phyloP scores from a whole-genome alignment of 176 grass and related monocot genomes.

The Elaeis guineensis region DNA sequence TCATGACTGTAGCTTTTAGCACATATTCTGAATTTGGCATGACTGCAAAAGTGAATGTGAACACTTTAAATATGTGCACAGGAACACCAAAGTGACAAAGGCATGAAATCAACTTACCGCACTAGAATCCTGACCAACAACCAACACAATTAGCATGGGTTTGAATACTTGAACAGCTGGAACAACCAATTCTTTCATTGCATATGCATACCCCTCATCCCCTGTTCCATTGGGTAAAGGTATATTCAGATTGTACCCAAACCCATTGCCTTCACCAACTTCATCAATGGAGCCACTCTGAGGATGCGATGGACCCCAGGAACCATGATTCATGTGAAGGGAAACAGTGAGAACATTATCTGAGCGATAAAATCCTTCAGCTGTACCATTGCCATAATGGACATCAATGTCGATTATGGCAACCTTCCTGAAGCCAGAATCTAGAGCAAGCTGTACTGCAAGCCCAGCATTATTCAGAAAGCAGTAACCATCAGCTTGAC shows the following conservation, averaged over 20 bases:
- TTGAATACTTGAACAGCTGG: constrained; percentile 54
- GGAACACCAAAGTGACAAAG: background rate
- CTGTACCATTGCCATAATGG: constrained; percentile 81
- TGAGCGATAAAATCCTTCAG: constrained; percentile 66
- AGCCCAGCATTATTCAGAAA: constrained; percentile 87
- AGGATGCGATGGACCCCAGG: constrained; percentile 71
- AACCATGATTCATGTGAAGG: constrained; percentile 85
- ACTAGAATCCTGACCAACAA: constrained; percentile 81
- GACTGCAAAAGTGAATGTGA: no score
- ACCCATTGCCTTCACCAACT: constrained; percentile 60
- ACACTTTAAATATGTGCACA: background rate
- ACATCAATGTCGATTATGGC: constrained; percentile 69
- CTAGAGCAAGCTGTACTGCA: constrained; percentile 62
- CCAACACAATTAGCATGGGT: constrained; percentile 70
- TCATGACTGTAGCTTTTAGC: background rate
- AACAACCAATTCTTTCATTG: constrained; percentile 61
- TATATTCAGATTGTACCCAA: constrained; percentile 89
- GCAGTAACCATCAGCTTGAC: constrained; percentile 72
- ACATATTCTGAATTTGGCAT: background rate
- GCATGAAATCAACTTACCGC: constrained; percentile 37
- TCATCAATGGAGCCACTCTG: constrained; percentile 58
- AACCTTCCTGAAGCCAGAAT: constrained; percentile 43
- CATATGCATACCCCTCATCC: constrained; percentile 68
- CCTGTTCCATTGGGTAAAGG: constrained; percentile 92
- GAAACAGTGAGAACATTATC: constrained; percentile 63